phyloP scores from a whole-genome alignment of 2,329 filamentous ascomycete genomes.

The Curvularia spicifera region DNA sequence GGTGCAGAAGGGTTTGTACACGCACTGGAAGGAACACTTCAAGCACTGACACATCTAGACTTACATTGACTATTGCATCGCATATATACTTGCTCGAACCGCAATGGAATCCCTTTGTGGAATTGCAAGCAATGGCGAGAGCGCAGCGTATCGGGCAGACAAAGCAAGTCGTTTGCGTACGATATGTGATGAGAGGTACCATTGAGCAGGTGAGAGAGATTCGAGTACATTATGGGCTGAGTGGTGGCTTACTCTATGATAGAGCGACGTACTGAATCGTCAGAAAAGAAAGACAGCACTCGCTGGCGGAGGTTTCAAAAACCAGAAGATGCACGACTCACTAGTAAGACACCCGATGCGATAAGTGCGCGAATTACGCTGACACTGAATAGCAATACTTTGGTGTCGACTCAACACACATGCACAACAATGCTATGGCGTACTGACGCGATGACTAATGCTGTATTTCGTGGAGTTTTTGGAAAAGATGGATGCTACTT shows the following conservation, averaged over 20 bases:
- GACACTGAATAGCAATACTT: background rate
- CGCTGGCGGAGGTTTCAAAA: background rate
- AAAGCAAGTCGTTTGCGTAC: conserved; percentile 16
- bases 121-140: conserved; percentile 36
- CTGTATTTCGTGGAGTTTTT: background rate
- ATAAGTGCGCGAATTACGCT: background rate
- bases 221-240: background rate
- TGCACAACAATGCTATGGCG: background rate
- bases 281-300: background rate
- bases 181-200: conserved; percentile 35
- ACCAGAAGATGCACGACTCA: background rate
- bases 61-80: conserved; percentile 25
- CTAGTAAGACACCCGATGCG: background rate
- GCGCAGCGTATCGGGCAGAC: conserved; percentile 32
- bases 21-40: background rate
- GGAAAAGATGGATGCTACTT: background rate
- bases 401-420: background rate
- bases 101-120: conserved; percentile 42
- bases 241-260: background rate
- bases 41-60: background rate
- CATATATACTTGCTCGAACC: conserved; percentile 36
- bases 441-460: background rate
- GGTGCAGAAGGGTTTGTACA: conserved; percentile 25
- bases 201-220: conserved; percentile 28
- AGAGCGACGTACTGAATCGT: background rate